These are phyloP conservation scores for Neurospora sublineolata DNA, from an alignment of 495 filamentous ascomycete species.

Conservation along the genomic window DNA sequence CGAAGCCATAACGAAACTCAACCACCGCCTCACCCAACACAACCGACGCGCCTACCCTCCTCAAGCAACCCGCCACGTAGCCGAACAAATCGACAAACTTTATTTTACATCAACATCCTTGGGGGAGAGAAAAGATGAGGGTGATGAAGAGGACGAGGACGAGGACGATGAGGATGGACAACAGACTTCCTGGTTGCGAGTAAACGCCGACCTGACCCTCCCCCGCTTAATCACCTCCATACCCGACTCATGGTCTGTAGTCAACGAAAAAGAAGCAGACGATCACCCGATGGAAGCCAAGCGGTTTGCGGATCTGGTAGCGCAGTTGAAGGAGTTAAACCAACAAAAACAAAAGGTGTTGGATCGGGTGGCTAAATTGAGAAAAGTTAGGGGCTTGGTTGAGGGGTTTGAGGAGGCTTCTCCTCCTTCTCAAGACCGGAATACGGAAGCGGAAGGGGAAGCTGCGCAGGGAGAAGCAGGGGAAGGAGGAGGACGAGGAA, in stretches of 20 bases:
- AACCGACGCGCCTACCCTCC: conserved; percentile 59
- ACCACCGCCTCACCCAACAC: conserved; percentile 57
- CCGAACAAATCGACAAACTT: conserved; percentile 66
- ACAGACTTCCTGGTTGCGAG: conserved; percentile 23
- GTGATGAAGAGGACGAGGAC: conserved; percentile 34
- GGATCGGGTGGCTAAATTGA: conserved; percentile 45
- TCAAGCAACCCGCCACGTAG: conserved; percentile 66
- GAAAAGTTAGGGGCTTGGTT: conserved; percentile 45
- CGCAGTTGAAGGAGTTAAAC: conserved; percentile 40
- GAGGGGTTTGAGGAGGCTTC: conserved; percentile 35
- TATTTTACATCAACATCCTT: conserved; percentile 44
- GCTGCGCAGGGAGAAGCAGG: conserved; percentile 9
- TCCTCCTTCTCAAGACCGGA: background rate
- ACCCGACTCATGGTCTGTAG: too few relatives aligned
- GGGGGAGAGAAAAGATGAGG: conserved; percentile 21
- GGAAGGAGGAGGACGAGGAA: background rate
- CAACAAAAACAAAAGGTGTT: conserved; percentile 39
- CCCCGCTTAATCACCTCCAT: conserved; percentile 21
- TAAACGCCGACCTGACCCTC: conserved; percentile 33
- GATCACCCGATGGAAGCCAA: conserved; percentile 23
- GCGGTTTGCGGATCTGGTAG: conserved; percentile 44
- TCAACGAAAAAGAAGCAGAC: conserved; percentile 16
- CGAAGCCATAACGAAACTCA: conserved; percentile 43
- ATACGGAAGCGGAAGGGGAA: background rate
- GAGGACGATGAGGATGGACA: conserved; percentile 31